These are phyloP conservation scores for Fusarium sp. DNA, from an alignment of 2,329 filamentous ascomycete genomes.

Conservation along the genomic window DNA sequence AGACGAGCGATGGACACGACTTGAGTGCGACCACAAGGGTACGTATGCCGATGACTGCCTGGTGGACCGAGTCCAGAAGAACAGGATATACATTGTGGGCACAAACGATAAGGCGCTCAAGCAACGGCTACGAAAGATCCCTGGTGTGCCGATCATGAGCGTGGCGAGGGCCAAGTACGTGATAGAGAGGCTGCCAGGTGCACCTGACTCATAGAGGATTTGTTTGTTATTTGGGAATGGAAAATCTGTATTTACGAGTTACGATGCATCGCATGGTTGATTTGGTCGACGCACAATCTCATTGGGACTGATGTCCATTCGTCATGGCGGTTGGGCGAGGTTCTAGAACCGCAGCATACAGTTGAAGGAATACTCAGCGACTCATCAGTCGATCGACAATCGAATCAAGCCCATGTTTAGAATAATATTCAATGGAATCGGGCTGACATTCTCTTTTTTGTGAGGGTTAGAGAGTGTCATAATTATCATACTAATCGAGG, in stretches of 20 bases:
- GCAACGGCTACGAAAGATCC: conserved; percentile 79
- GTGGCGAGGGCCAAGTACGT: conserved; percentile 92
- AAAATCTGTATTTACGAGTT: conserved; percentile 33
- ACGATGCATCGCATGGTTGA: conserved; percentile 15
- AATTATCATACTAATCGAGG: neutral
- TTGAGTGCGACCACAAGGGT: conserved; percentile 92
- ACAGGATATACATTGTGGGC: conserved; percentile 81
- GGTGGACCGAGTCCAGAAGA: conserved; percentile 78
- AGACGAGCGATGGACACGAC: conserved; percentile 87
- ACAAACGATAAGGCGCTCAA: conserved; percentile 85
- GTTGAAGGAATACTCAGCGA: neutral
- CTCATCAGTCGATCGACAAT: neutral
- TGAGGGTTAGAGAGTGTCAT: neutral
- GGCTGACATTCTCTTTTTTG: neutral
- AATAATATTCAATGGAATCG: neutral
- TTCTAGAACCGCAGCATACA: neutral
- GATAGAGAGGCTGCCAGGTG: conserved; percentile 90
- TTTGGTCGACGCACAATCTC: neutral
- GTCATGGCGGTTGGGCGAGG: neutral
- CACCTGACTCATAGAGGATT: conserved; percentile 66
- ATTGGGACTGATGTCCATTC: neutral
- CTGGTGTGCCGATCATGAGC: conserved; percentile 77
- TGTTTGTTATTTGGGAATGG: conserved; percentile 16
- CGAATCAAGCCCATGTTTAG: neutral
- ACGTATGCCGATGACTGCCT: conserved; percentile 86